phyloP scores from a whole-genome alignment of 2,329 filamentous ascomycete species.

The Xylaria sp. region DNA sequence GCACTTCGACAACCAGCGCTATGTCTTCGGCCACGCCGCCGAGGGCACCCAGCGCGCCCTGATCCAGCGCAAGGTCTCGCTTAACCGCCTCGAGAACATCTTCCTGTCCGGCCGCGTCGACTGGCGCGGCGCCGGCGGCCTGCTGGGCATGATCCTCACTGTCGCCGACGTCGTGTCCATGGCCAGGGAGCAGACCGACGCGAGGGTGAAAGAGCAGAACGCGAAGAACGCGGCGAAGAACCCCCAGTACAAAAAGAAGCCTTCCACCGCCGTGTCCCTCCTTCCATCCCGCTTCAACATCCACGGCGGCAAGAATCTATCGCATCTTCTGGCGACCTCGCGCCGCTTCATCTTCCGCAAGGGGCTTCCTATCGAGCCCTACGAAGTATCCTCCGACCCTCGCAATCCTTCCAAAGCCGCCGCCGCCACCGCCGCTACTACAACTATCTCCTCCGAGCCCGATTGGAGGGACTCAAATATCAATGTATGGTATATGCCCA shows the following conservation, averaged over 20 bases:
- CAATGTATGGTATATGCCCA: slow-evolving; percentile 84
- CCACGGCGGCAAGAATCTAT: slow-evolving; percentile 83
- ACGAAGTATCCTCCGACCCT: slow-evolving; percentile 70
- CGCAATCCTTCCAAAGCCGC: slow-evolving; percentile 54
- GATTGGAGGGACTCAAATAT: slow-evolving; percentile 82
- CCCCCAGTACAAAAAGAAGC: slow-evolving; percentile 34
- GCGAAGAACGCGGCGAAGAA: slow-evolving; percentile 40
- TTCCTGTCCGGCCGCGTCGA: slow-evolving; percentile 83
- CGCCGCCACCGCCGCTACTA: slow-evolving; percentile 56
- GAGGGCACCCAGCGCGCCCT: slow-evolving; percentile 88
- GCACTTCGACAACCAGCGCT: slow-evolving; percentile 83
- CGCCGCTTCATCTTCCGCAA: slow-evolving; percentile 88
- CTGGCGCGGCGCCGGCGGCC: slow-evolving; percentile 82
- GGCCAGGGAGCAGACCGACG: slow-evolving; percentile 55
- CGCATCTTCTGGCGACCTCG: slow-evolving; percentile 82
- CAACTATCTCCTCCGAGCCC: slow-evolving; percentile 61
- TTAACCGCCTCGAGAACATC: slow-evolving; percentile 77
- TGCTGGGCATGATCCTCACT: slow-evolving; percentile 87
- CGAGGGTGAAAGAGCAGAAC: slow-evolving; percentile 53
- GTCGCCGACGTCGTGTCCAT: slow-evolving; percentile 74
- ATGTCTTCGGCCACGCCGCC: slow-evolving; percentile 83
- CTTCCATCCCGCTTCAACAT: slow-evolving; percentile 65
- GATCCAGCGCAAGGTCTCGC: slow-evolving; percentile 71
- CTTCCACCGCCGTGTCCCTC: slow-evolving; percentile 19
- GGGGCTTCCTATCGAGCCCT: slow-evolving; percentile 76